Evolutionary conservation across 805 yeast species (phyloP).

Genomic region (Candida multigemmis): DNA sequence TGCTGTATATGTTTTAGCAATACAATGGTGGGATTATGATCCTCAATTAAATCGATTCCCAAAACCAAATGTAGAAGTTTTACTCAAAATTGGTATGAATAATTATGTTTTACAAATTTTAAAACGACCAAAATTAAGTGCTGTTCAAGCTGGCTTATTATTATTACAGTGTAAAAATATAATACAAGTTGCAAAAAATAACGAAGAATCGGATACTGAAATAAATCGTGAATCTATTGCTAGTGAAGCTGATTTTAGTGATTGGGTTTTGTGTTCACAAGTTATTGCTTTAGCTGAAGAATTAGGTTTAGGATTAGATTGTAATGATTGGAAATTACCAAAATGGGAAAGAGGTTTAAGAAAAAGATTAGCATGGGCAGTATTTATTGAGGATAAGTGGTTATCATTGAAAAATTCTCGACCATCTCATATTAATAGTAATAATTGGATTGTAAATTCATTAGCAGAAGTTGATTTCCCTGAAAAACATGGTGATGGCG

Average conservation of each 20-base stretch:
- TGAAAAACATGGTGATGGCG: conserved; percentile 50
- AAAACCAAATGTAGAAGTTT: conserved; percentile 61
- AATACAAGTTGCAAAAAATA: conserved; percentile 9
- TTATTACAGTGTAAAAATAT: conserved; percentile 57
- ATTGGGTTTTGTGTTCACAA: conserved; percentile 81
- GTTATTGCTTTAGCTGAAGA: conserved; percentile 86
- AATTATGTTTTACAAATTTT: conserved; percentile 68
- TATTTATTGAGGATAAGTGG: conserved; percentile 90
- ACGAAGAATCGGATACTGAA: conserved; percentile 4
- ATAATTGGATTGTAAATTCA: conserved; percentile 72
- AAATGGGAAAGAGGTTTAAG: conserved; percentile 92
- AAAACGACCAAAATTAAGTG: conserved; percentile 82
- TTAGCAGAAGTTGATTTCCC: conserved; percentile 74
- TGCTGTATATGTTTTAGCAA: conserved; percentile 79
- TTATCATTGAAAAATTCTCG: conserved; percentile 70
- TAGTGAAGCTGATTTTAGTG: conserved; percentile 42
- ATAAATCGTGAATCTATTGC: conserved; percentile 7
- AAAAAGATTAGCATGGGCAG: conserved; percentile 91
- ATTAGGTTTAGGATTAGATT: conserved; percentile 83
- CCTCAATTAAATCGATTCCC: conserved; percentile 67
- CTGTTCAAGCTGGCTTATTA: conserved; percentile 83
- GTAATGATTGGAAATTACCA: conserved; percentile 85
- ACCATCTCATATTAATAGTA: conserved; percentile 69
- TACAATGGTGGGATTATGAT: conserved; percentile 92
- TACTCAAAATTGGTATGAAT: conserved; percentile 44